Evolutionary conservation across 2,329 filamentous ascomycete species (phyloP).

Genomic region (Fusarium burgessii): DNA sequence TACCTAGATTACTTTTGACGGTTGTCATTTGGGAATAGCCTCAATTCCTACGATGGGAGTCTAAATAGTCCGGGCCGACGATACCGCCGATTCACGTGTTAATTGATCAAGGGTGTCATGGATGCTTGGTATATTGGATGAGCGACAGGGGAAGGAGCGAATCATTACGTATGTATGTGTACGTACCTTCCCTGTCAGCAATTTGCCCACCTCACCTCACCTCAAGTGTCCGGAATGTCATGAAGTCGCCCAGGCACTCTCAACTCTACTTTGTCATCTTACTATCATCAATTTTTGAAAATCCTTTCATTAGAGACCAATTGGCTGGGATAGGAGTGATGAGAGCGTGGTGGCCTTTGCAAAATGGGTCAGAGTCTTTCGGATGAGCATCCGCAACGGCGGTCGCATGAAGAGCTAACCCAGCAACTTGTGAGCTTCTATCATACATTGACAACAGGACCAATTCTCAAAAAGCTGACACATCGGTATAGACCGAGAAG

Average conservation of each 20-base stretch:
- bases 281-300: conserved; percentile 18
- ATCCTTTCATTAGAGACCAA: background rate
- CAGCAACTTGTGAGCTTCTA: conserved; percentile 61
- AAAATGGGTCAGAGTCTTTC: conserved; percentile 67
- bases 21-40: conserved; percentile 27
- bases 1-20: background rate
- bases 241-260: conserved; percentile 39
- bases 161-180: conserved; percentile 40
- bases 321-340: conserved; percentile 34
- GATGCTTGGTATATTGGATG: conserved; percentile 7
- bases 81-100: conserved; percentile 22
- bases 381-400: conserved; percentile 57
- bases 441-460: conserved; percentile 15
- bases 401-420: conserved; percentile 64
- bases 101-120: conserved; percentile 3
- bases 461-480: conserved; percentile 17
- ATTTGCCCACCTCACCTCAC: conserved; percentile 13
- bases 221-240: conserved; percentile 34
- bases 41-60: background rate
- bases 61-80: conserved; percentile 5
- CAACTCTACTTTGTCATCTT: conserved; percentile 22
- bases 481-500: conserved; percentile 61
- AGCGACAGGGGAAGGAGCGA: conserved; percentile 20
- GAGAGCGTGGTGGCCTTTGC: conserved; percentile 35
- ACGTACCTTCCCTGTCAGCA: conserved; percentile 44